Percentiles rank a stretch among this genome's conserved stretches.
Conservation (phyloP, 2,329 filamentous ascomycete species). For the Colletotrichum nymphaeae region DNA sequence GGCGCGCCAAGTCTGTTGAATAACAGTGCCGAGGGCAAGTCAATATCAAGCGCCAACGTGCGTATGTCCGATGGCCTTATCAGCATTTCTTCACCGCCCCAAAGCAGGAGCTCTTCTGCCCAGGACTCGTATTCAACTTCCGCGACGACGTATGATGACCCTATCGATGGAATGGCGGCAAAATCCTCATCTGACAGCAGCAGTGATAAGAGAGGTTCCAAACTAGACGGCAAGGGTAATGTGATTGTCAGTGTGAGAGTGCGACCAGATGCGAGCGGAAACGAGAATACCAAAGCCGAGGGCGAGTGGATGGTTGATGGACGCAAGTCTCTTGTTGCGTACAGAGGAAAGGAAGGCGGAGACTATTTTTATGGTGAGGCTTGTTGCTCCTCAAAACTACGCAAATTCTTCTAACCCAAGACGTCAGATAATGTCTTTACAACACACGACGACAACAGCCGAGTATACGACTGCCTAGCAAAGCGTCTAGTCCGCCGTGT, state of each 20-base stretch:
- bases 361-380: slow-evolving; percentile 88
- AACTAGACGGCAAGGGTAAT: slow-evolving; percentile 86
- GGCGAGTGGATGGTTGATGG: slow-evolving; percentile 94
- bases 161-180: slow-evolving; percentile 64
- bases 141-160: slow-evolving; percentile 88
- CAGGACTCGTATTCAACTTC: slow-evolving; percentile 94
- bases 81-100: slow-evolving; percentile 83
- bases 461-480: slow-evolving; percentile 93
- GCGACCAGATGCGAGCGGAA: slow-evolving; percentile 80
- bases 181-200: slow-evolving; percentile 43
- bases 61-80: slow-evolving; percentile 81
- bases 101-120: slow-evolving; percentile 91
- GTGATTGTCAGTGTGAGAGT: slow-evolving; percentile 96
- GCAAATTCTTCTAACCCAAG: slow-evolving; percentile 36
- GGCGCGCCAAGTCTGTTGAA: slow-evolving; percentile 81
- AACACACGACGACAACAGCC: slow-evolving; percentile 91
- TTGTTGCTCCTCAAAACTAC: not conserved
- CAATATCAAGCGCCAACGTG: slow-evolving; percentile 70
- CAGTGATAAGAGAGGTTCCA: slow-evolving; percentile 61
- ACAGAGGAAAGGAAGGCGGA: slow-evolving; percentile 88
- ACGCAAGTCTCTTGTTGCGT: slow-evolving; percentile 83
- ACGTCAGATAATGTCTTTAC: slow-evolving; percentile 92
- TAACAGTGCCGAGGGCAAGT: slow-evolving; percentile 81
- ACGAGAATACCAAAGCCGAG: slow-evolving; percentile 70
- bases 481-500: slow-evolving; percentile 95